A percentile compares a stretch with the other conserved stretches of the same genome.
phyloP scores from a whole-genome alignment of 2,329 filamentous ascomycete genomes.

The Drechslera avenae region DNA sequence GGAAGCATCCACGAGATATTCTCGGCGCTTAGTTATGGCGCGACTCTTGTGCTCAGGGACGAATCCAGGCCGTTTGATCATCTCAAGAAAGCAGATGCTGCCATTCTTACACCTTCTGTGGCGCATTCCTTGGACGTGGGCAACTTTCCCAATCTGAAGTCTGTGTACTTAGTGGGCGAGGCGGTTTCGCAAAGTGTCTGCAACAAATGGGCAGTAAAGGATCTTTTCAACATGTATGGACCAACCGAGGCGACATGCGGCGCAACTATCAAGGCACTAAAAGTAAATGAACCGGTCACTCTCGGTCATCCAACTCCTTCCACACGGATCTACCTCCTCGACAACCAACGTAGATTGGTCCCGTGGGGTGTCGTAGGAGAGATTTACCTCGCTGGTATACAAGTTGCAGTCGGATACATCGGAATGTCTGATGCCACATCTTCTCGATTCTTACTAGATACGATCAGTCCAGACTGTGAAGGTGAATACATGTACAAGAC shows the following conservation, averaged over 20 bases:
- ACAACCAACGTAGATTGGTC: conserved; percentile 32
- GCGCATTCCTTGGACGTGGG: conserved; percentile 39
- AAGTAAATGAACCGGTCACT: conserved; percentile 35
- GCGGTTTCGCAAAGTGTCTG: conserved; percentile 41
- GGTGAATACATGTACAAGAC: conserved; percentile 49
- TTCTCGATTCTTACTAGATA: conserved; percentile 38
- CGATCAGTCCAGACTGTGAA: conserved; percentile 10
- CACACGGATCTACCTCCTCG: conserved; percentile 52
- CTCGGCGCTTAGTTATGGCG: conserved; percentile 49
- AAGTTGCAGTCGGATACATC: conserved; percentile 53
- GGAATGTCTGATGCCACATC: conserved; percentile 26
- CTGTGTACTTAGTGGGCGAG: conserved; percentile 50
- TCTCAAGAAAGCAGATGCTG: conserved; percentile 35
- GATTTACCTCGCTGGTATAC: conserved; percentile 52
- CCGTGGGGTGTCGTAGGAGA: conserved; percentile 50
- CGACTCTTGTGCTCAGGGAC: conserved; percentile 45
- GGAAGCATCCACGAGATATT: conserved; percentile 53
- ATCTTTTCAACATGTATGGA: conserved; percentile 54
- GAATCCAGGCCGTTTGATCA: conserved; percentile 36
- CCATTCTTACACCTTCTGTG: conserved; percentile 51
- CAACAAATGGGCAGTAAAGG: conserved; percentile 40
- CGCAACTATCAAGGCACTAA: conserved; percentile 43
- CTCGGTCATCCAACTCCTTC: conserved; percentile 47
- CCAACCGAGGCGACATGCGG: conserved; percentile 52
- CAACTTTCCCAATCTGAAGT: conserved; percentile 40